These are phyloP conservation scores for Eragrostis tef DNA, from an alignment of 202 grass and related monocot species.

Conservation along the genomic window DNA sequence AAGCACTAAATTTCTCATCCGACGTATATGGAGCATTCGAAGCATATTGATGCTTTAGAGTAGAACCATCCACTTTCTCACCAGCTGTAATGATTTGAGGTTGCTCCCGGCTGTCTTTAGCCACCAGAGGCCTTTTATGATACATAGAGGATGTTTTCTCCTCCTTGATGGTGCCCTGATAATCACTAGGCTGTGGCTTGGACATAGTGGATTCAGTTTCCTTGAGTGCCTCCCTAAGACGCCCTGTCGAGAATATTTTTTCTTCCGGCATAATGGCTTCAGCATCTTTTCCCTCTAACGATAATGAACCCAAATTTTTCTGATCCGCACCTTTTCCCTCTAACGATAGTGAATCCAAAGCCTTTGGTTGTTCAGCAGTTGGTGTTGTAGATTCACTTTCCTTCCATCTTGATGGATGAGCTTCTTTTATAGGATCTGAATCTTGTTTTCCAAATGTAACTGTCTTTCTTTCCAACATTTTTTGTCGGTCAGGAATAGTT, in stretches of 20 bases:
- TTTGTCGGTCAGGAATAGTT: conserved; percentile 14
- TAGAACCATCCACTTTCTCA: conserved; percentile 43
- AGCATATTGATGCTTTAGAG: conserved; percentile 34
- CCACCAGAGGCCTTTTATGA: conserved; percentile 32
- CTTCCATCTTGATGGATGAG: neutral
- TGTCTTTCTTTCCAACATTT: conserved; percentile 1
- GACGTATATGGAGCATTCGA: conserved; percentile 31
- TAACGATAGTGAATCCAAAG: neutral
- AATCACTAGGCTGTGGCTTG: conserved; percentile 25
- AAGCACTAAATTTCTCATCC: conserved; percentile 34
- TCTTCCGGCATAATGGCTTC: neutral
- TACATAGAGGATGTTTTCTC: conserved; percentile 38
- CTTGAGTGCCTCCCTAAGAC: neutral
- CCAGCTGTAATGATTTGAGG: conserved; percentile 16
- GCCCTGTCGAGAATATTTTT: neutral
- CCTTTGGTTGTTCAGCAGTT: conserved; percentile 2
- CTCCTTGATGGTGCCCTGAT: conserved; percentile 23
- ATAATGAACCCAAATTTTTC: conserved; percentile 15
- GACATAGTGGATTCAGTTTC: neutral
- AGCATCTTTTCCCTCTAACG: conserved; percentile 1
- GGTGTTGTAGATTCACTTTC: conserved; percentile 18
- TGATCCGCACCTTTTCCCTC: neutral
- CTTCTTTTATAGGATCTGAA: conserved; percentile 9
- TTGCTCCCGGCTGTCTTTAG: conserved; percentile 13
- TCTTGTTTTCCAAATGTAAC: neutral